Conservation (phyloP, 345 rosid species). For the Salix brachista region DNA sequence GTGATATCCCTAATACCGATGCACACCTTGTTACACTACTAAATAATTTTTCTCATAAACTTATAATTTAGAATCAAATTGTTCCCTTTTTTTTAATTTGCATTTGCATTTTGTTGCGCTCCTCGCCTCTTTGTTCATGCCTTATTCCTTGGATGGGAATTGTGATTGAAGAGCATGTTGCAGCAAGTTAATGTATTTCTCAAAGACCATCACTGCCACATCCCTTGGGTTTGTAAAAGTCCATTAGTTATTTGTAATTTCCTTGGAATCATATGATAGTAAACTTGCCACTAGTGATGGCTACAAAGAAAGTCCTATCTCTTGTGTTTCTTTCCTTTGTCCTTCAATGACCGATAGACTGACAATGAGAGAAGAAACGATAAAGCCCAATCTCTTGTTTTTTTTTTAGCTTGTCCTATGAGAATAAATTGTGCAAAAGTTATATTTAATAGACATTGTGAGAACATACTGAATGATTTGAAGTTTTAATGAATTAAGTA, state of each 20-base stretch:
- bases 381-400: background rate
- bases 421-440: background rate
- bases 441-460: background rate
- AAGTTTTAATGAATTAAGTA: conserved; percentile 4
- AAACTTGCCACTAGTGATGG: background rate
- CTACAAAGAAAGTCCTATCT: background rate
- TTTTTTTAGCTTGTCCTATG: background rate
- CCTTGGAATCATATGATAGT: background rate
- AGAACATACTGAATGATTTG: conserved; percentile 7
- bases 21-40: background rate
- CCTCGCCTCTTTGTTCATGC: background rate
- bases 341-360: background rate
- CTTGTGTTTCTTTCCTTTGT: background rate
- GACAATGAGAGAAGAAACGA: background rate
- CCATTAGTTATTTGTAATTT: background rate
- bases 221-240: background rate
- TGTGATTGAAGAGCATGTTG: background rate
- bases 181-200: background rate
- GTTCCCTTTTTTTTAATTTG: background rate
- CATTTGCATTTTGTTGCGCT: background rate
- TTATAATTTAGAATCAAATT: background rate
- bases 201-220: background rate
- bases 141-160: background rate
- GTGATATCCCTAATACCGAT: background rate
- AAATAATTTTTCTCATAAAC: background rate